phyloP scores from a whole-genome alignment of 2,329 filamentous ascomycete genomes.

The Penicillium sp. region DNA sequence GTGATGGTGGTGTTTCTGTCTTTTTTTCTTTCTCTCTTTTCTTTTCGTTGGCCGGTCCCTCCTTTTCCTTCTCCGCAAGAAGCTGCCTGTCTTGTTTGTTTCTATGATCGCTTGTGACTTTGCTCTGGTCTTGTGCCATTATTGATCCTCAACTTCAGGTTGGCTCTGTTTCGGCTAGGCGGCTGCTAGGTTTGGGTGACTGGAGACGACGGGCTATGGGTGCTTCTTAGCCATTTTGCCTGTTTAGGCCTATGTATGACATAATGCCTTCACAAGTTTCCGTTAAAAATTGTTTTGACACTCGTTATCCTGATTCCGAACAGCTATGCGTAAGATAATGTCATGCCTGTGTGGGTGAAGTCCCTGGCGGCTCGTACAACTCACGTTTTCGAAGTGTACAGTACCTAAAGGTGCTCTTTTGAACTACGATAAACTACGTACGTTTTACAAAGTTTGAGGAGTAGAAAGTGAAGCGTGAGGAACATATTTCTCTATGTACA shows the following conservation, averaged over 20 bases:
- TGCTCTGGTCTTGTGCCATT: not conserved
- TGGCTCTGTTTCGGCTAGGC: not conserved
- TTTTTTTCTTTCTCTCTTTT: not conserved
- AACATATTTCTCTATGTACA: conserved; percentile 22
- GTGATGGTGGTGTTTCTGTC: conserved; percentile 1
- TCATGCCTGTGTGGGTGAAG: not conserved
- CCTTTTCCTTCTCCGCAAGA: not conserved
- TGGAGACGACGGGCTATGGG: not conserved
- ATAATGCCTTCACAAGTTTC: not conserved
- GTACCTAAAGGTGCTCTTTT: not conserved
- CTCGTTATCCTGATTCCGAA: not conserved
- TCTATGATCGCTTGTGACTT: not conserved
- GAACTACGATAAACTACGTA: not conserved
- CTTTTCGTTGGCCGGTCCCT: not conserved
- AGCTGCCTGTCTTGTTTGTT: not conserved
- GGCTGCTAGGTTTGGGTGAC: not conserved
- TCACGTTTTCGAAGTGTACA: not conserved
- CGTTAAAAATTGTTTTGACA: not conserved
- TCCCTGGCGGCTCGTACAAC: not conserved
- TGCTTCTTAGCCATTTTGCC: not conserved
- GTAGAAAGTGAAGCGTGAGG: not conserved
- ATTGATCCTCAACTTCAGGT: not conserved
- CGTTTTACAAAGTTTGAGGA: not conserved
- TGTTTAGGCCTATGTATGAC: not conserved
- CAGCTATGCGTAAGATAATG: not conserved